Evolutionary conservation across 2,329 filamentous ascomycete species (phyloP), one percentile per base, ranked within the genome.

Genomic region (Fusarium tricinctum): DNA sequence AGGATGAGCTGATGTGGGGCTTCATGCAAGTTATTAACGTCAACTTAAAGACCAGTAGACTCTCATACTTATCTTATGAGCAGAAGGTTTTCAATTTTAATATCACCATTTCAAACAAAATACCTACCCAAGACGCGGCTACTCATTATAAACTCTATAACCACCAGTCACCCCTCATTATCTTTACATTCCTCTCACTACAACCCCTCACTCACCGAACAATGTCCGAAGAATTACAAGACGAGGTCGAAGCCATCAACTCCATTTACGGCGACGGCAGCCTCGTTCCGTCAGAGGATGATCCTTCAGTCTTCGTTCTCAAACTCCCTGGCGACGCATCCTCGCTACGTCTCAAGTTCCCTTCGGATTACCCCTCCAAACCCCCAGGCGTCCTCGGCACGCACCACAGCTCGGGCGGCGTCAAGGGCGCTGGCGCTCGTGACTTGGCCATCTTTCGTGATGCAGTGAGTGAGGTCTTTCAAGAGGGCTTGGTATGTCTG

Each of bases 181-280:
- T 38, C 3, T 38, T n/a, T 10, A 38, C 26, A 32, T 10, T 20
- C 32, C 30, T 51, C 47, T 22, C 35, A 51, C 13, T 20, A 10
- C 28, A 53, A 38, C 58, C 59, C 63, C 53, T 58, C 62, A 61
- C 51, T 57, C 49, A 20, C 63, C 52, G 56, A 65, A 74, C 39
- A 63, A 87, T 87, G 84, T 86, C 85, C 10, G 84, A 87, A 66
- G 85, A 88, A 68, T 85, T 95, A 26, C 78, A 80, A 48, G 92
- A 96, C 79, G 92, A 96, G 77, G 81, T 94, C 30, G 91, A 91
- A 75, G 92, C 91, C 66, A 91, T 96, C 74, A 96, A 95, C 79
- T 92, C 92, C 55, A 96, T 96, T 69, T 96, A 94, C 79, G 90
- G 89, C 68, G 85, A 89, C 47, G 83, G 82, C n/a, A 91, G 90